Evolutionary conservation across 2,329 filamentous ascomycete species (phyloP).

Genomic region (Diaporthe aspalathi): DNA sequence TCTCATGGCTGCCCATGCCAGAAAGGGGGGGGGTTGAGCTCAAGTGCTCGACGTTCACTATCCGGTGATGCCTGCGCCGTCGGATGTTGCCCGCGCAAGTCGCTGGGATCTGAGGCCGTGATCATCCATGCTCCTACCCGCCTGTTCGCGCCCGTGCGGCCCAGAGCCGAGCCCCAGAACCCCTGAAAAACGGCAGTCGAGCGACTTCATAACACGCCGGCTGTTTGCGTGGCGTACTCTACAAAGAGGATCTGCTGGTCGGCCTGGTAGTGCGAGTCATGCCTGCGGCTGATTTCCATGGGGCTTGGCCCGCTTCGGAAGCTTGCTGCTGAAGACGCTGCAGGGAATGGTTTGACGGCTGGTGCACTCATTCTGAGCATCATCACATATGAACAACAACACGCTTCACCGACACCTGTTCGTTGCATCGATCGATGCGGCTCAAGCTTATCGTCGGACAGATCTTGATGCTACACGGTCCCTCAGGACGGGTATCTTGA

Average conservation of each 20-base stretch:
- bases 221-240: background rate
- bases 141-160: background rate
- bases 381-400: background rate
- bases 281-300: constrained; percentile 10
- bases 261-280: constrained; percentile 1
- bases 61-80: background rate
- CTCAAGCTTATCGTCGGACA: constrained; percentile 11
- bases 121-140: constrained; percentile 21
- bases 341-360: too few species aligned
- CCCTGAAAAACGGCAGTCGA: background rate
- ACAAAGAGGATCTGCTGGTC: background rate
- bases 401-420: constrained; percentile 7
- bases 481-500: background rate
- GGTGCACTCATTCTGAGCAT: background rate
- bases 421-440: constrained; percentile 15
- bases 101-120: background rate
- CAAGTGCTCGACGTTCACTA: constrained; percentile 16
- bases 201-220: background rate
- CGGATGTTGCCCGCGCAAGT: constrained; percentile 26
- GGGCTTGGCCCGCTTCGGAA: background rate
- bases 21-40: constrained; percentile 11
- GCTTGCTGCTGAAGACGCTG: too few species aligned
- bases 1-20: constrained; percentile 12
- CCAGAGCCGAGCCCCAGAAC: background rate
- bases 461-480: background rate